Conservation (phyloP, 768 basidiomycete species). For the Mycena galericulata region DNA sequence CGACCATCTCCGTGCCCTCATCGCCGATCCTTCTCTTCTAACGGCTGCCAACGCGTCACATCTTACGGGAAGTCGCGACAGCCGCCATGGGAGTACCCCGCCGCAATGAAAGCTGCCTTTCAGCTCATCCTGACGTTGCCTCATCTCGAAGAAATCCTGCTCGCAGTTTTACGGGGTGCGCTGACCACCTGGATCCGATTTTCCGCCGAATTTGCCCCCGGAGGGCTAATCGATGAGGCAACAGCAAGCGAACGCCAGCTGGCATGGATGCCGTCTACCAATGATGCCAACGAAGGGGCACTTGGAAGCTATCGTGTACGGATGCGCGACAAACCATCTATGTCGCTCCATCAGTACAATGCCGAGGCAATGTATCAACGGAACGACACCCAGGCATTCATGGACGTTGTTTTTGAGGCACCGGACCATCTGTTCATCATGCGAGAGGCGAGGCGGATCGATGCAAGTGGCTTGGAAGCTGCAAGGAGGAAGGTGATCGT, state of each 20-base stretch:
- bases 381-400: slow-evolving; percentile 14
- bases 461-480: not conserved
- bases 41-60: too few species aligned
- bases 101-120: too few species aligned
- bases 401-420: not conserved
- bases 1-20: too few species aligned
- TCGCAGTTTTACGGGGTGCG: too few species aligned
- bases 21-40: too few species aligned
- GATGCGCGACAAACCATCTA: not conserved
- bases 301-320: slow-evolving; percentile 39
- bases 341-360: slow-evolving; percentile 6
- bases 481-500: not conserved
- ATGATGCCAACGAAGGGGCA: slow-evolving; percentile 47
- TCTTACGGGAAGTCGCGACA: too few species aligned
- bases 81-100: too few species aligned
- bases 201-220: slow-evolving; percentile 42
- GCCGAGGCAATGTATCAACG: slow-evolving; percentile 1
- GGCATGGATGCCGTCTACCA: slow-evolving; percentile 46
- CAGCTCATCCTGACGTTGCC: too few species aligned
- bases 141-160: too few species aligned
- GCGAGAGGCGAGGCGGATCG: not conserved
- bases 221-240: slow-evolving; percentile 42
- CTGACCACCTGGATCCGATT: too few species aligned
- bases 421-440: slow-evolving; percentile 8
- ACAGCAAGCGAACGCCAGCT: slow-evolving; percentile 34